Conservation (phyloP, 83 land plant genomes). For the Picea abies region DNA sequence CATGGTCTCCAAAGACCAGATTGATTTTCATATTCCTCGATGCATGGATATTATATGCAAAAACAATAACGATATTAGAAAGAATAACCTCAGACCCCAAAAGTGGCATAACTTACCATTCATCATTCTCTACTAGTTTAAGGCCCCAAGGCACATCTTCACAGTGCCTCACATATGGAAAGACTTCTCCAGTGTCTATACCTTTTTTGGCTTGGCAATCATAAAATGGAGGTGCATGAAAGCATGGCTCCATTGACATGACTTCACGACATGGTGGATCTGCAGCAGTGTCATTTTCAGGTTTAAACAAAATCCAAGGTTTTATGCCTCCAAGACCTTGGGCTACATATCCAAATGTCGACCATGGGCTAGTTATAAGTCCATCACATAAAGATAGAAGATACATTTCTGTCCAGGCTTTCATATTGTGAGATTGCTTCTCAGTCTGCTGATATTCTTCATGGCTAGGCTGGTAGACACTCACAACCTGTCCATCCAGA, state of each 20-base stretch:
- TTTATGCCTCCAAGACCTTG: slow-evolving; percentile 81
- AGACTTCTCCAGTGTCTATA: slow-evolving; percentile 58
- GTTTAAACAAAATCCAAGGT: slow-evolving; percentile 71
- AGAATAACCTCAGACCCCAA: no score
- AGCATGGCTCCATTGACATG: slow-evolving; percentile 88
- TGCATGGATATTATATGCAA: no score
- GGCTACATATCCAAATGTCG: slow-evolving; percentile 94
- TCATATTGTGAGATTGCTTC: slow-evolving; percentile 60
- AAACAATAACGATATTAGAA: no score
- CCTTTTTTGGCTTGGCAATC: slow-evolving; percentile 64
- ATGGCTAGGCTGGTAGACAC: slow-evolving; percentile 78
- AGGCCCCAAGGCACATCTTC: slow-evolving; percentile 87
- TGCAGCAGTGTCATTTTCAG: slow-evolving; percentile 26
- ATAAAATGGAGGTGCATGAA: slow-evolving; percentile 86
- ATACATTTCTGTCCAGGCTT: slow-evolving; percentile 87
- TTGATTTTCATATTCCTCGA: no score
- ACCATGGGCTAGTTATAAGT: slow-evolving; percentile 77
- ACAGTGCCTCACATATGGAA: slow-evolving; percentile 77
- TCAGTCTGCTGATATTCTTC: slow-evolving; percentile 65
- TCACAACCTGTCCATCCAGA: slow-evolving; percentile 47
- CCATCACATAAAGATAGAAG: slow-evolving; percentile 74
- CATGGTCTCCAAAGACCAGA: no score
- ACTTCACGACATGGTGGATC: slow-evolving; percentile 66
- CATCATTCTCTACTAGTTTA: slow-evolving; percentile 51
- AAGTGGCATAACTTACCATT: neutral